phyloP scores from a whole-genome alignment of 2,329 filamentous ascomycete genomes.

The Pseudopithomyces chartarum region DNA sequence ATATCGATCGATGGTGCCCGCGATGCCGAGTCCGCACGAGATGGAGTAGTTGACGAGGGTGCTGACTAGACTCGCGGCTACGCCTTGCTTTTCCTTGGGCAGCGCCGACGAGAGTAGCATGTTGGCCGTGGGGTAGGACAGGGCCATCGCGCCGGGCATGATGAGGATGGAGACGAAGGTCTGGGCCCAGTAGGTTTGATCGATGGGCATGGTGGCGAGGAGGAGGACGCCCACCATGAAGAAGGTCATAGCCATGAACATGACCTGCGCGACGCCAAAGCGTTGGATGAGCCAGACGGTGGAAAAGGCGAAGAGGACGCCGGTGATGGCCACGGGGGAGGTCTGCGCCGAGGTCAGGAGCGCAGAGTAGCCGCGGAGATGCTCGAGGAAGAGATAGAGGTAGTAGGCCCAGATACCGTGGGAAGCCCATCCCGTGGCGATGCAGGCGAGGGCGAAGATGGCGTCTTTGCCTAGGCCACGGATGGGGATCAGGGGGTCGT shows the following conservation, averaged over 20 bases:
- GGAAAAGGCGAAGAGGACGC: constrained; percentile 29
- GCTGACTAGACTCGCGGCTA: constrained; percentile 62
- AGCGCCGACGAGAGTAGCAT: constrained; percentile 45
- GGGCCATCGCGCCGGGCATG: constrained; percentile 44
- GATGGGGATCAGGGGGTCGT: constrained; percentile 63
- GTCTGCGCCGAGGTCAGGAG: constrained; percentile 30
- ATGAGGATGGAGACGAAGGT: constrained; percentile 35
- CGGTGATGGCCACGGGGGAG: constrained; percentile 31
- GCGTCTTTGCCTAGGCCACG: constrained; percentile 53
- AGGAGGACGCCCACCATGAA: constrained; percentile 43
- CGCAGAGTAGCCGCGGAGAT: constrained; percentile 27
- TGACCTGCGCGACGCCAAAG: constrained; percentile 26
- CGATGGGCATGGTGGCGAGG: constrained; percentile 42
- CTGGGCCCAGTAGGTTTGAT: constrained; percentile 50
- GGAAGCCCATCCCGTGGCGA: constrained; percentile 49
- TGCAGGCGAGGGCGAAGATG: constrained; percentile 61
- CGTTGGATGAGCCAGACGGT: constrained; percentile 32
- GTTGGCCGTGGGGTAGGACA: constrained; percentile 44
- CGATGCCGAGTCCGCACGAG: constrained; percentile 67
- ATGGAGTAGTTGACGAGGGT: constrained; percentile 73
- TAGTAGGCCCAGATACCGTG: constrained; percentile 41
- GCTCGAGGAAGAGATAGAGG: constrained; percentile 32
- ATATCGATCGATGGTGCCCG: constrained; percentile 59
- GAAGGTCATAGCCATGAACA: constrained; percentile 33
- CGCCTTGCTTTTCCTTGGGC: constrained; percentile 53